Percentiles rank a stretch among this genome's conserved stretches.
These are phyloP conservation scores for Metschnikowia peoriensis DNA, from an alignment of 805 yeast species.

Conservation along the genomic window DNA sequence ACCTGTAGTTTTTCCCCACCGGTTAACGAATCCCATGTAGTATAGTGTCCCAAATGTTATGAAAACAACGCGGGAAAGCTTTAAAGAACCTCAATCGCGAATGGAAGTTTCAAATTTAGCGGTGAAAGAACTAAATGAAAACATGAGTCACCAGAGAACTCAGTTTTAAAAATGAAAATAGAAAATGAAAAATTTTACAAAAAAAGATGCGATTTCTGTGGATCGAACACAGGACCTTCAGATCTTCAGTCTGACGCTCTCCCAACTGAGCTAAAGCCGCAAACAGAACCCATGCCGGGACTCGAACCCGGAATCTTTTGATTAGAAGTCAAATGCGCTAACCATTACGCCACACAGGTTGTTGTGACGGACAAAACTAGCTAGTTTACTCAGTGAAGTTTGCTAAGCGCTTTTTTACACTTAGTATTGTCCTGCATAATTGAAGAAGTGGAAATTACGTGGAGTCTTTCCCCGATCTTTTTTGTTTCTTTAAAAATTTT, in stretches of 20 bases:
- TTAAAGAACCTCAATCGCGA: too few species aligned
- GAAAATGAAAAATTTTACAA: neutral
- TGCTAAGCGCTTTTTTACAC: too few species aligned
- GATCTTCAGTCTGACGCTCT: conserved; percentile 27
- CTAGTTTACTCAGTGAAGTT: neutral
- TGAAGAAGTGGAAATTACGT: too few species aligned
- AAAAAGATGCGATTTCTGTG: conserved; percentile 23
- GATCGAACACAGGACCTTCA: conserved; percentile 27
- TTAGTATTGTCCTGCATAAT: too few species aligned
- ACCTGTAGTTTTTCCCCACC: neutral
- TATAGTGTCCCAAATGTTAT: too few species aligned
- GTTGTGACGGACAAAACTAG: neutral
- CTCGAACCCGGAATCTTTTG: conserved; percentile 21
- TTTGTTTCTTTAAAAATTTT: too few species aligned
- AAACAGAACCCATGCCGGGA: conserved; percentile 19
- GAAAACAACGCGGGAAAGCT: too few species aligned
- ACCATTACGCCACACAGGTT: conserved; percentile 21
- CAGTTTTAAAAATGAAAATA: neutral
- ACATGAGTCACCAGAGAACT: too few species aligned
- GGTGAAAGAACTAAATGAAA: too few species aligned
- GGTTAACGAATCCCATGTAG: neutral
- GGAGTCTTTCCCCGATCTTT: too few species aligned
- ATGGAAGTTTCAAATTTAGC: too few species aligned
- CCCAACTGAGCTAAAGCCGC: conserved; percentile 24
- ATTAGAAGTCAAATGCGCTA: conserved; percentile 20